These are phyloP conservation scores for Nakaseomyces sp. DNA, from an alignment of 1,139 yeast species.

Conservation along the genomic window DNA sequence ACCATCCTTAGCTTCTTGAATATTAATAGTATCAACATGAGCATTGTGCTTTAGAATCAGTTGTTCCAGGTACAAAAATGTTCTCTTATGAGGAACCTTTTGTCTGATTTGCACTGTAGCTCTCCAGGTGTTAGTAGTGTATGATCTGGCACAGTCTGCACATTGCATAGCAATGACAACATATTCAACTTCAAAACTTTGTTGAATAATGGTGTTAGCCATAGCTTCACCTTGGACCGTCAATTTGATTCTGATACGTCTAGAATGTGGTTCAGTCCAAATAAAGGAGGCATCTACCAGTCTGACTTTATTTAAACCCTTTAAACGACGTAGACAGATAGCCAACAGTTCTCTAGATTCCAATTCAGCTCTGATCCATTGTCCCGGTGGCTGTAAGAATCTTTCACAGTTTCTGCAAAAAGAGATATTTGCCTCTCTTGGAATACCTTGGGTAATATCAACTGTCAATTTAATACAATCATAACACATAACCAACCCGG, in stretches of 20 bases:
- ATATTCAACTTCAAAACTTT: constrained; percentile 89
- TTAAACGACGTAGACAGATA: constrained; percentile 75
- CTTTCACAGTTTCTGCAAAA: constrained; percentile 97
- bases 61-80: constrained; percentile 90
- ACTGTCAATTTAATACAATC: constrained; percentile 93
- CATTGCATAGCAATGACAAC: constrained; percentile 95
- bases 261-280: constrained; percentile 99
- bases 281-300: constrained; percentile 88
- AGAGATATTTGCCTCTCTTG: constrained; percentile 85
- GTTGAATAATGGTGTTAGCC: constrained; percentile 87
- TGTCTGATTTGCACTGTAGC: constrained; percentile 96
- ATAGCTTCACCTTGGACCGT: constrained; percentile 97
- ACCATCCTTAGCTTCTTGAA: constrained; percentile 89
- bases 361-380: constrained; percentile 85
- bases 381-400: constrained; percentile 86
- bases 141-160: constrained; percentile 96
- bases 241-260: constrained; percentile 81
- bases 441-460: constrained; percentile 92
- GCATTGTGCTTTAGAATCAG: constrained; percentile 89
- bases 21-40: constrained; percentile 87
- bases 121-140: constrained; percentile 95
- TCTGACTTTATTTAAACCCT: constrained; percentile 81
- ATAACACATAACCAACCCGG: constrained; percentile 91
- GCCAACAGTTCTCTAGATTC: constrained; percentile 92
- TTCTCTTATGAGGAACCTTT: constrained; percentile 92